Base-by-base conservation (phyloP, 495 filamentous ascomycete genomes). In the Baudoinia panamericana region DNA sequence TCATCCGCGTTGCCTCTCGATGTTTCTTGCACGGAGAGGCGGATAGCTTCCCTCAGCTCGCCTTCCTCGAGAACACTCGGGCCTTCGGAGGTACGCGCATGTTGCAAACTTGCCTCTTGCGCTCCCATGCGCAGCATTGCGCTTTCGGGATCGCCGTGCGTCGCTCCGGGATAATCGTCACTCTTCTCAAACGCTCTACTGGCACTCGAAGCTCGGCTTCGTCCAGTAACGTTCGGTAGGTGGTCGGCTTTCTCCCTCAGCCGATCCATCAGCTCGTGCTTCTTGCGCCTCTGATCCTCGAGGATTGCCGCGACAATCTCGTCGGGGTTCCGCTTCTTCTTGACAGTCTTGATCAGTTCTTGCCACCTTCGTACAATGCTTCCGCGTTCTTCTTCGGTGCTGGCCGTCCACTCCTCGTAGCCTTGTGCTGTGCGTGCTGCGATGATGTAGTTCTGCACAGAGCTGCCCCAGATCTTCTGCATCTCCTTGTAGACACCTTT, bases 401-500 rank as follows among this genome's bases (percentile, higher is more conserved):
- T 52, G 3, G 41, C 43, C 10, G 60, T 55, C 32, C 67, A 65
- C 17, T 87, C 80, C 33, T 76, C 69, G 31, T 75, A 67, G 3
- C 84, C 83, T 55, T 88, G 80, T 10, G 72, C 58, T 20, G 80
- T 79, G 4, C 84, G 68, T 19, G 81, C 72, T 1, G 79, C 68
- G 25, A 84, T 66, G 34, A 87, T 82, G 39, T 84, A 82, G 43
- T 76, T 80, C 11, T 75, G 62, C 30, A 75, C 73, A 40, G 69
- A 76, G 19, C 66, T 66, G 13, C 75, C 70, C 43, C 82, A 70
- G 20, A 69, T 51, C 21, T 71, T 78, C 23, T 76, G 70, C 16
- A 86, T 64, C 49, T 84, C 76, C 31, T 79, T 77, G 57, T 83
- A 78, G 2, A 88, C 62, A 2, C 84, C 84, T 41, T 77, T 73